Evolutionary conservation across 148 eudicot genomes (phyloP).

Genomic region (Spergularia marina): DNA sequence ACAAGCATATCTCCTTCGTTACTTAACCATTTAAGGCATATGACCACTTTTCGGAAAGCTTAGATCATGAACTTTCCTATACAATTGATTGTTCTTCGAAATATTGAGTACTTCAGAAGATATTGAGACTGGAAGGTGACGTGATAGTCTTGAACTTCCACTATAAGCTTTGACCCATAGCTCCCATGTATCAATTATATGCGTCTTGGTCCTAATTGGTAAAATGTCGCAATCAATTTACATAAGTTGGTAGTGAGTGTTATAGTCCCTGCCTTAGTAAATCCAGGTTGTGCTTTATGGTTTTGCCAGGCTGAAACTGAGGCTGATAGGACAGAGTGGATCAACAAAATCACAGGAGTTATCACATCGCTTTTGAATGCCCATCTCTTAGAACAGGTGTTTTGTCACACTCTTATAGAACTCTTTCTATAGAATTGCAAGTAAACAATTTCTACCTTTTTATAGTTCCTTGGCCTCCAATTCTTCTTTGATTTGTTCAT

Average conservation of each 20-base stretch:
- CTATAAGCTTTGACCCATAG: too few relatives aligned
- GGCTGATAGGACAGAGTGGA: slow-evolving; percentile 92
- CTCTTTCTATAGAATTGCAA: not conserved
- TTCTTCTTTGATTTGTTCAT: not conserved
- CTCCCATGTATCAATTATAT: too few relatives aligned
- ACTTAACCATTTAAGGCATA: too few relatives aligned
- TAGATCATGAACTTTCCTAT: too few relatives aligned
- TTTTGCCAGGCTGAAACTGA: slow-evolving; percentile 84
- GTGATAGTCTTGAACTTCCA: too few relatives aligned
- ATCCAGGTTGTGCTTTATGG: slow-evolving; percentile 13
- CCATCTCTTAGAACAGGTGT: slow-evolving; percentile 69
- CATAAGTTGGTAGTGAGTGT: not conserved
- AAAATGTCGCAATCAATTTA: not conserved
- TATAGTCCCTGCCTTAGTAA: slow-evolving; percentile 7
- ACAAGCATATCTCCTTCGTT: too few relatives aligned
- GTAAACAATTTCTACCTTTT: not conserved
- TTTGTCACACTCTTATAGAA: slow-evolving; percentile 9
- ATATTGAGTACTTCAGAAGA: too few relatives aligned
- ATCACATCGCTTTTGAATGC: slow-evolving; percentile 84
- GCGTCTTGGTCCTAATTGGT: not conserved
- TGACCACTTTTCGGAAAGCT: too few relatives aligned
- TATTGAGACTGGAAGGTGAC: too few relatives aligned
- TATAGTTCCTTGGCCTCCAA: not conserved
- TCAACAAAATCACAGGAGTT: slow-evolving; percentile 80
- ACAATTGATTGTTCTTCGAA: too few relatives aligned